These are phyloP conservation scores for Euphrasia confusa DNA, from an alignment of 257 asterid species.

Conservation along the genomic window DNA sequence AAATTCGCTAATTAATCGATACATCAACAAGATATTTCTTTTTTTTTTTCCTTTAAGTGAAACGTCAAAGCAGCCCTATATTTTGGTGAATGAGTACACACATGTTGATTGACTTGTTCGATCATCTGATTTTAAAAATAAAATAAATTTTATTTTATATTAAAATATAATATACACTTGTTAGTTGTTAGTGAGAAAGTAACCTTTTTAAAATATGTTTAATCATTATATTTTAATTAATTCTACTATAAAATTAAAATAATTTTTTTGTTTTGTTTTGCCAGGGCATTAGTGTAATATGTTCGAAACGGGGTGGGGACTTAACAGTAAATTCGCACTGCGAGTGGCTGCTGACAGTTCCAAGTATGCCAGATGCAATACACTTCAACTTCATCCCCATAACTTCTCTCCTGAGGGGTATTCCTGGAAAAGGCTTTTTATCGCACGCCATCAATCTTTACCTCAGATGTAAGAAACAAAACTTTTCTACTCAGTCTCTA, in stretches of 20 bases:
- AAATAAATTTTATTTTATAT: no score
- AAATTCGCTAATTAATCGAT: neutral
- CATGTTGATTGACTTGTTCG: no score
- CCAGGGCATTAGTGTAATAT: slow-evolving; percentile 76
- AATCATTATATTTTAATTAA: neutral
- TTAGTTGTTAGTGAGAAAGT: no score
- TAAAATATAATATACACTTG: no score
- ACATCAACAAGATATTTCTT: no score
- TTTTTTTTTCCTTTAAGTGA: neutral
- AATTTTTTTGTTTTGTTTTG: neutral
- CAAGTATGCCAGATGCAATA: slow-evolving; percentile 65
- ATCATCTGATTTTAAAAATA: no score
- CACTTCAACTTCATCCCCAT: slow-evolving; percentile 75
- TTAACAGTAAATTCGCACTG: slow-evolving; percentile 40
- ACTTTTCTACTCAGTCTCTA: no score
- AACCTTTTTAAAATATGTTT: no score
- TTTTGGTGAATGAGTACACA: slow-evolving; percentile 4
- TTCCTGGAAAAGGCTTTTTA: slow-evolving; percentile 82
- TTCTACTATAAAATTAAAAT: neutral
- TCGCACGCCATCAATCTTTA: slow-evolving; percentile 93
- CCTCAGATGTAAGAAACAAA: slow-evolving; percentile 65
- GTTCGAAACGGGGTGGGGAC: slow-evolving; percentile 87
- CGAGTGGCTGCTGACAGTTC: slow-evolving; percentile 83
- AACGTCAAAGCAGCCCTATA: slow-evolving; percentile 23
- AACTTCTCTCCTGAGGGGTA: slow-evolving; percentile 71